phyloP scores from a whole-genome alignment of 2,329 filamentous ascomycete genomes.

The Apiospora kogelbergensis region DNA sequence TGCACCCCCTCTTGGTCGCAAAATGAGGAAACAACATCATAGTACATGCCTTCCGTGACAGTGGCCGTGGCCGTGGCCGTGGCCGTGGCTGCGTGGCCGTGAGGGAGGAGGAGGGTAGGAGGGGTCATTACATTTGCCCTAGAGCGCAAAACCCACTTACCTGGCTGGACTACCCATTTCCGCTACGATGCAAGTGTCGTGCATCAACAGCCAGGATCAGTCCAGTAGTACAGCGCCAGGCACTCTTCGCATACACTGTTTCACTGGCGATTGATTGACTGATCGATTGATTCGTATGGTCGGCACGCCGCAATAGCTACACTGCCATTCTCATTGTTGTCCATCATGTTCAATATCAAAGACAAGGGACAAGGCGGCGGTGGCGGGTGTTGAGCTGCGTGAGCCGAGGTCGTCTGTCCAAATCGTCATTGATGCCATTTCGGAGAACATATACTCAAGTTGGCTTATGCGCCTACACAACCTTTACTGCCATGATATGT shows the following conservation, averaged over 20 bases:
- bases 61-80: background rate
- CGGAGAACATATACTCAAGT: background rate
- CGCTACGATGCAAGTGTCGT: constrained; percentile 6
- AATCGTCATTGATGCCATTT: background rate
- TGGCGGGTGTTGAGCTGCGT: background rate
- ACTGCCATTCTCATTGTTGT: background rate
- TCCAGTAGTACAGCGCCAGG: constrained; percentile 3
- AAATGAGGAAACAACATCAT: background rate
- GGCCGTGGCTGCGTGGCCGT: background rate
- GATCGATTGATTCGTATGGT: background rate
- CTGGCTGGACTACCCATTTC: constrained; percentile 3
- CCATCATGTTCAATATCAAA: background rate
- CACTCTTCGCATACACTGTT: constrained; percentile 1
- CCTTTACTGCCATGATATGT: background rate
- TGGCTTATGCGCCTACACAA: background rate
- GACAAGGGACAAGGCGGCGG: background rate
- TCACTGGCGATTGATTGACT: constrained; percentile 1
- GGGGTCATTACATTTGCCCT: background rate
- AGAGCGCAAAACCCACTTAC: background rate
- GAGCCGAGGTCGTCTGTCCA: background rate
- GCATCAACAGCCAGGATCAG: constrained; percentile 1
- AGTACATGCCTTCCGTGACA: background rate
- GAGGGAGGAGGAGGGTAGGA: background rate
- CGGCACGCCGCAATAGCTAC: background rate
- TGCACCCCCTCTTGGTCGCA: background rate